Conservation (phyloP, 345 rosid species). For the Eucalyptus cloeziana region DNA sequence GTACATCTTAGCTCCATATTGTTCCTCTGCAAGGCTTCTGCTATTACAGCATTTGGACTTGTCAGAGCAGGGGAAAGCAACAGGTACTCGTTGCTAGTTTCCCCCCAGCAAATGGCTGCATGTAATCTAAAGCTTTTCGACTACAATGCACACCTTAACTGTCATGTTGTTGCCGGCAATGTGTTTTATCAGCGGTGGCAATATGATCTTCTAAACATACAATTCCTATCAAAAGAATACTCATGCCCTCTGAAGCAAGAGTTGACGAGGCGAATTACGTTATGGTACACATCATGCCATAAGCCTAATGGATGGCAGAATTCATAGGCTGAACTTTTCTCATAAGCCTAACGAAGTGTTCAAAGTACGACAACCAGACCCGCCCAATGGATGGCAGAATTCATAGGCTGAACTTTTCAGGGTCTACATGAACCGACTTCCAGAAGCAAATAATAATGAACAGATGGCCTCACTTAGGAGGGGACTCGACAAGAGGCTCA, state of each 20-base stretch:
- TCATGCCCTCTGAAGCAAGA: neutral
- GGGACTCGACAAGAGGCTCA: neutral
- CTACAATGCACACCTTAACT: neutral
- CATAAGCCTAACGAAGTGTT: neutral
- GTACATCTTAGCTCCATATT: neutral
- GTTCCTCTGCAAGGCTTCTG: neutral
- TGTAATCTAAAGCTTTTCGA: neutral
- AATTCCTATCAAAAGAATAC: neutral
- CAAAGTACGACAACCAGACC: neutral
- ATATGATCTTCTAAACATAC: neutral
- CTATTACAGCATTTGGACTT: neutral
- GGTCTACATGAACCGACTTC: neutral
- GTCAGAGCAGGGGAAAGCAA: neutral
- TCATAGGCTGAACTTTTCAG: neutral
- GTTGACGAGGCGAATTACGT: neutral
- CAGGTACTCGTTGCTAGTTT: neutral
- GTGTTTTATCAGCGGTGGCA: neutral
- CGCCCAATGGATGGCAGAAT: neutral
- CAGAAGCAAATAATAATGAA: neutral
- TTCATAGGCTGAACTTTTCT: too few relatives aligned
- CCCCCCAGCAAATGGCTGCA: neutral
- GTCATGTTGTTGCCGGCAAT: neutral
- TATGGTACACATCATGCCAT: neutral
- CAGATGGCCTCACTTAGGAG: neutral
- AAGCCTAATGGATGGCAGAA: too few relatives aligned